These are phyloP conservation scores for Pseudozyma thailandica DNA, from an alignment of 1,284 basidiomycete genomes.

Conservation along the genomic window DNA sequence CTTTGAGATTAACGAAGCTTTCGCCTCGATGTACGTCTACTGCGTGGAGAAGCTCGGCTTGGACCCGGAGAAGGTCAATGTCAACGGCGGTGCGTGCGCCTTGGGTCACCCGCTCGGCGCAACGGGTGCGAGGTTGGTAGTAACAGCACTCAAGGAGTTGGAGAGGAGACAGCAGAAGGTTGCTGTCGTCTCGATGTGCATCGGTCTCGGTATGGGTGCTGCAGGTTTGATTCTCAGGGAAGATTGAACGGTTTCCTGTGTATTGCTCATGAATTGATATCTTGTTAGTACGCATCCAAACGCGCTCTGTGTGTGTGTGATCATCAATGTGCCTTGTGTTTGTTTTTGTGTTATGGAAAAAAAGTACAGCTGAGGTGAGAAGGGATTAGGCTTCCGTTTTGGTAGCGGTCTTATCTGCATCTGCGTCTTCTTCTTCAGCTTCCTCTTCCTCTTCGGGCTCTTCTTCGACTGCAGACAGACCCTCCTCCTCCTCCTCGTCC, in stretches of 20 bases:
- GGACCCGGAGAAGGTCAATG: slow-evolving; percentile 74
- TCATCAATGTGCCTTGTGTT: not conserved
- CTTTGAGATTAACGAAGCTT: slow-evolving; percentile 85
- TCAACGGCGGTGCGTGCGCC: slow-evolving; percentile 89
- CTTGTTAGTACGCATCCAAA: no score
- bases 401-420: not conserved
- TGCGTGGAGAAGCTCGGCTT: slow-evolving; percentile 79
- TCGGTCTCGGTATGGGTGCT: slow-evolving; percentile 81
- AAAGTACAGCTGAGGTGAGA: not conserved
- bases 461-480: slow-evolving; percentile 44
- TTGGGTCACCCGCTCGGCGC: slow-evolving; percentile 87
- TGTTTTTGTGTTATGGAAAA: not conserved
- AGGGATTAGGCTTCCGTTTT: not conserved
- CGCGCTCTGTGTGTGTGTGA: no score
- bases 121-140: slow-evolving; percentile 87
- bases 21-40: slow-evolving; percentile 71
- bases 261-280: no score
- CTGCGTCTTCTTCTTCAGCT: slow-evolving; percentile 5
- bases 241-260: slow-evolving; percentile 43
- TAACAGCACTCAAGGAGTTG: slow-evolving; percentile 85
- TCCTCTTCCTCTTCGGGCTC: slow-evolving; percentile 37
- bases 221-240: slow-evolving; percentile 78
- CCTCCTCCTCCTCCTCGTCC: slow-evolving; percentile 49
- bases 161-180: slow-evolving; percentile 81
- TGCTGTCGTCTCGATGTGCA: slow-evolving; percentile 85